Evolutionary conservation across 345 rosid species (phyloP).

Genomic region (Syzygium jambos): DNA sequence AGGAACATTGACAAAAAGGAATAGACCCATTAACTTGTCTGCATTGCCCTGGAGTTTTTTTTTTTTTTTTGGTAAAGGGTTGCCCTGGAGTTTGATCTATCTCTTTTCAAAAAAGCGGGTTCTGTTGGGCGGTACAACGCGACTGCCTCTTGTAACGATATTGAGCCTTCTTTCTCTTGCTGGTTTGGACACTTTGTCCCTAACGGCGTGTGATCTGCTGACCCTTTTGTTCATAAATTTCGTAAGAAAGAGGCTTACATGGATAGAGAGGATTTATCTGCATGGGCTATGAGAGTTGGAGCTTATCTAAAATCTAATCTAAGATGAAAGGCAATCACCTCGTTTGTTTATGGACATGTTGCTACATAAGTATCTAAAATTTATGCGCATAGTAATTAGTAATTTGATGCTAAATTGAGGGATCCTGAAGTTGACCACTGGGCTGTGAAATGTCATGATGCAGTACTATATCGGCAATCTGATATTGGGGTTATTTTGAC

Average conservation of each 20-base stretch:
- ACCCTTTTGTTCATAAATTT: background rate
- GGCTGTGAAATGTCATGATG: background rate
- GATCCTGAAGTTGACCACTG: background rate
- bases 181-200: background rate
- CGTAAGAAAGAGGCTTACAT: background rate
- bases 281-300: background rate
- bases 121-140: accelerated
- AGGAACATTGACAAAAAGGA: background rate
- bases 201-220: background rate
- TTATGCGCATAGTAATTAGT: background rate
- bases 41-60: background rate
- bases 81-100: background rate
- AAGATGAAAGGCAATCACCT: background rate
- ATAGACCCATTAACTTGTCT: background rate
- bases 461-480: background rate
- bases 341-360: background rate
- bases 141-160: background rate
- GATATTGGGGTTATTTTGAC: background rate
- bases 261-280: background rate
- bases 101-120: background rate
- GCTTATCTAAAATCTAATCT: background rate
- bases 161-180: background rate
- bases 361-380: background rate
- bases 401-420: background rate
- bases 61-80: too few species aligned